Evolutionary conservation across 352 stramenopile genomes (phyloP), one percentile per base, ranked within the genome.

Genomic region (Thraustochytrium striatum): DNA sequence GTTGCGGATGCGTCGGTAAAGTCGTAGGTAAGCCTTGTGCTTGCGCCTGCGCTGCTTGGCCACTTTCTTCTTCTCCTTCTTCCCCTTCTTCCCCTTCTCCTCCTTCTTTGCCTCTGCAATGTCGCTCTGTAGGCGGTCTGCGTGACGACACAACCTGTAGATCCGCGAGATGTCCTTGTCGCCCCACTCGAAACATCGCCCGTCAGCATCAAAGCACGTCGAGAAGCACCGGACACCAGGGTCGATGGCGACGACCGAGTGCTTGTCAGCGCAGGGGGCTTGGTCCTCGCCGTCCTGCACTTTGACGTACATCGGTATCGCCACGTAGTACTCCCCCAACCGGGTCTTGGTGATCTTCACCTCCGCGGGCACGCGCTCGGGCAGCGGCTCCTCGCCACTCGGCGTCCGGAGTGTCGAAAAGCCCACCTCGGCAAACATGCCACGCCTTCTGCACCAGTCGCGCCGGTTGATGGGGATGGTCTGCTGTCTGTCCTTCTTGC

Each of bases 221-320:
- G 44, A 44, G 2, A 69, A 69, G 58, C 0, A 2, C 58, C 58
- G 21, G 11, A 69, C 58, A 0, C 58, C 58, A 19, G 58, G 58
- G 58, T 69, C 58, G 25, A 69, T 69, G 58, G 9, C 25, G 11
- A 69, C 58, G 11, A 33, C 44, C 9, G 9, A 43, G 25, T 69
- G 58, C 9, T 1, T 0, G 0, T 1, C 9, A 9, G 58, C 0
- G 0, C 7, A 1, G 0, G 58, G 58, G 58, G 9, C 58, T 13
- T 69, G 58, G 9, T 69, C 58, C 9, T 44, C 58, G 58, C 58
- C n/a, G n/a, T n/a, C 58, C 58, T 69, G 38, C 25, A 44, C 7
- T 33, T 69, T 33, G 7, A 69, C 58, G 7, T 30, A 44, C 9
- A 44, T 69, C 58, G 58, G 58, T 5, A 69, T 69, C 11, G 11